Percentiles rank a stretch among this genome's conserved stretches.
Conservation (phyloP, 2,329 filamentous ascomycete genomes). For the Chaetomium olivaceum region DNA sequence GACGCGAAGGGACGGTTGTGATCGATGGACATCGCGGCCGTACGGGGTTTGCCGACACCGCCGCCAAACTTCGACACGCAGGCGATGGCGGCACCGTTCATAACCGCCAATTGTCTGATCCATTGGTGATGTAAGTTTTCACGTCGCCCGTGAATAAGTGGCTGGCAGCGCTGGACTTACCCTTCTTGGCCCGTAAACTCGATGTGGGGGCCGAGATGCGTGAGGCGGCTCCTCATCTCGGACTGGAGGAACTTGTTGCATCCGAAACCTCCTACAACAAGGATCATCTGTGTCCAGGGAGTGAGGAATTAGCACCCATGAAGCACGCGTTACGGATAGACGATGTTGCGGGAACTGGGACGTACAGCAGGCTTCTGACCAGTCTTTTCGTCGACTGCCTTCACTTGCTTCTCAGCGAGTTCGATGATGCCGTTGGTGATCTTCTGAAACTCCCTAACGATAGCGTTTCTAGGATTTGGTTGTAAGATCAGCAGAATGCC, state of each 20-base stretch:
- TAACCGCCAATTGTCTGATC: too few relatives aligned
- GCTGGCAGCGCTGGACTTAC: not conserved
- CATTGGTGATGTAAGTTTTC: too few relatives aligned
- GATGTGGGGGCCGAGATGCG: not conserved
- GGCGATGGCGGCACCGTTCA: too few relatives aligned
- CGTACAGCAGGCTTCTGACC: not conserved
- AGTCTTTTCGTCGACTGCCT: not conserved
- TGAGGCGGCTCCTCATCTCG: not conserved
- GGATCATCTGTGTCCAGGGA: not conserved
- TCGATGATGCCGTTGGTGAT: not conserved
- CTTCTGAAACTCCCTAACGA: not conserved
- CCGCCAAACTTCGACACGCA: too few relatives aligned
- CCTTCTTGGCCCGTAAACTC: not conserved
- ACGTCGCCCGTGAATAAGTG: too few relatives aligned
- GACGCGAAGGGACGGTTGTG: not conserved
- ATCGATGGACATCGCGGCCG: too few relatives aligned
- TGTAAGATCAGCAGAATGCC: not conserved
- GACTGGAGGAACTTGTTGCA: not conserved
- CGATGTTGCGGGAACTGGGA: not conserved
- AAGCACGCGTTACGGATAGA: not conserved
- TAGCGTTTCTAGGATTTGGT: not conserved
- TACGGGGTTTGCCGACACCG: too few relatives aligned
- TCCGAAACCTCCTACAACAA: not conserved
- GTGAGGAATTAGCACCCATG: not conserved
- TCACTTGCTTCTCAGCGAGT: not conserved